phyloP scores from a whole-genome alignment of 441 rosid species.

The Daphne laureola region DNA sequence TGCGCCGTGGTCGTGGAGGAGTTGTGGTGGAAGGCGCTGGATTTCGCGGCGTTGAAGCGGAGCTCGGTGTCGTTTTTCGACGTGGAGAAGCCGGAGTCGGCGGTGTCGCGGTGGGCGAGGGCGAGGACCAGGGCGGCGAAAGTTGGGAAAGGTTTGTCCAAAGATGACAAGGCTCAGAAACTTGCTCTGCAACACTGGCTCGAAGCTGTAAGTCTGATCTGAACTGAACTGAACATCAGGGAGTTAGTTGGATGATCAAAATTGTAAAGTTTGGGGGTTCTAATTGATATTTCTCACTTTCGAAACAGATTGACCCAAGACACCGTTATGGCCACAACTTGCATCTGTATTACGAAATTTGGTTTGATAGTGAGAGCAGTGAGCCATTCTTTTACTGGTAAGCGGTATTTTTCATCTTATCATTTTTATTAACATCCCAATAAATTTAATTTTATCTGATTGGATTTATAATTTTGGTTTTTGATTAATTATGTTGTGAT shows the following conservation, averaged over 20 bases:
- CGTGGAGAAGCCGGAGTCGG: constrained; percentile 46
- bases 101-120: constrained; percentile 58
- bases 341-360: constrained; percentile 53
- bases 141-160: constrained; percentile 61
- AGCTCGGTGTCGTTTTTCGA: constrained; percentile 40
- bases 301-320: constrained; percentile 60
- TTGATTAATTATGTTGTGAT: background rate
- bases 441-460: constrained; percentile 4
- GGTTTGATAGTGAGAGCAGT: constrained; percentile 48
- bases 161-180: constrained; percentile 63
- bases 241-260: too few species aligned
- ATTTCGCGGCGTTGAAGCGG: constrained; percentile 37
- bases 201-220: constrained; percentile 47
- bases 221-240: too few species aligned
- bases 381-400: constrained; percentile 73
- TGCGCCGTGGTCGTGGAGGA: constrained; percentile 66
- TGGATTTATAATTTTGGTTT: background rate
- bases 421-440: too few species aligned
- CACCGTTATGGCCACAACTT: constrained; percentile 68
- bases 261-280: too few species aligned
- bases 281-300: background rate
- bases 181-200: constrained; percentile 66
- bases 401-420: background rate
- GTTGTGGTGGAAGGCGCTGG: constrained; percentile 66
- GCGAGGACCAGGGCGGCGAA: constrained; percentile 68